A percentile compares a stretch with the other conserved stretches of the same genome.
phyloP scores from a whole-genome alignment of 2,329 filamentous ascomycete genomes.

The Graphilbum fragrans region DNA sequence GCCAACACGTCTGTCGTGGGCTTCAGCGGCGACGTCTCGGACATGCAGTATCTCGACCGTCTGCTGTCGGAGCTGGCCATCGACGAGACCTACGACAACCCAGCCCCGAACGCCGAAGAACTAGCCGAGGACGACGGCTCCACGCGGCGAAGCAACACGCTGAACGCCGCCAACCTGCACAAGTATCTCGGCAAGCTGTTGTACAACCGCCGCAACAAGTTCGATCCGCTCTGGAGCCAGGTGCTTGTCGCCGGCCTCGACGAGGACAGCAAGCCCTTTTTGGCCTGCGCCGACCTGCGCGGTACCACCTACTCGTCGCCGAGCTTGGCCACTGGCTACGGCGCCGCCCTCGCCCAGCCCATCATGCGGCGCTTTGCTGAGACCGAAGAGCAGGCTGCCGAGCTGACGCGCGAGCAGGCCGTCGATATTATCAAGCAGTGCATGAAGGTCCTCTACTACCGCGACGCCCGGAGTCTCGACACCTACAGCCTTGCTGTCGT shows the following conservation, averaged over 20 bases:
- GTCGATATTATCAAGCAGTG: slow-evolving; percentile 76
- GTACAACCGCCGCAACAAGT: slow-evolving; percentile 87
- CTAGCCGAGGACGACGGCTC: slow-evolving; percentile 13
- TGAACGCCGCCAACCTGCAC: slow-evolving; percentile 90
- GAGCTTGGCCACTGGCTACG: slow-evolving; percentile 85
- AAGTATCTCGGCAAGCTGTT: slow-evolving; percentile 93
- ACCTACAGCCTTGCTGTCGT: slow-evolving; percentile 84
- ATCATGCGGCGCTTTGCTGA: slow-evolving; percentile 76
- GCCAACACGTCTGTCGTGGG: slow-evolving; percentile 75
- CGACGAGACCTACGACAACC: slow-evolving; percentile 66
- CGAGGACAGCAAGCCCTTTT: slow-evolving; percentile 68
- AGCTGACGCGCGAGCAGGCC: slow-evolving; percentile 66
- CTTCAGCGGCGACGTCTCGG: slow-evolving; percentile 92
- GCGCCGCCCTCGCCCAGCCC: slow-evolving; percentile 83
- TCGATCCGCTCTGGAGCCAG: slow-evolving; percentile 97
- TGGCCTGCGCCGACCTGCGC: slow-evolving; percentile 82
- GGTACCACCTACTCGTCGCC: slow-evolving; percentile 86
- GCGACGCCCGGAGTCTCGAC: slow-evolving; percentile 87
- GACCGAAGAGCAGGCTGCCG: slow-evolving; percentile 65
- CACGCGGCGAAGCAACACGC: slow-evolving; percentile 32
- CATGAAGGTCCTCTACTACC: slow-evolving; percentile 97
- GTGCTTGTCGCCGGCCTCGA: slow-evolving; percentile 84
- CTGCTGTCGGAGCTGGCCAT: slow-evolving; percentile 79
- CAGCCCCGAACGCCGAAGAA: slow-evolving; percentile 18
- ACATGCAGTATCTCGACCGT: slow-evolving; percentile 98